Base-by-base conservation (phyloP, 352 stramenopile species). In the Pythium monospermum region DNA sequence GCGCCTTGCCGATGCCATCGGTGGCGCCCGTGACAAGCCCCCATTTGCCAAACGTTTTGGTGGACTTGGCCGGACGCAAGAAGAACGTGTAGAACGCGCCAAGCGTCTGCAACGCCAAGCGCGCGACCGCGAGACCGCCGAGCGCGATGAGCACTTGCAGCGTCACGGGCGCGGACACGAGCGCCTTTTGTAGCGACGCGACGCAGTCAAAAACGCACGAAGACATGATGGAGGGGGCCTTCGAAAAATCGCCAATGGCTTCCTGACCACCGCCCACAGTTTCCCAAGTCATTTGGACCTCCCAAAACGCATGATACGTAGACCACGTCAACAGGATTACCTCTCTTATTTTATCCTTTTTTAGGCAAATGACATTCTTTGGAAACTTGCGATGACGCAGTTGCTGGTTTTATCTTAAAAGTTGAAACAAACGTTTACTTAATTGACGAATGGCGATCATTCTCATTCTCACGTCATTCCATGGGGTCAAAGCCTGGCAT, bases 11-110 rank as follows among this genome's bases (percentile, higher is more conserved):
- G 56, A 96, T 96, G 60, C 89, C 89, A 56, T 96, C 87, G n/a
- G 85, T 99, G 32, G 95, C 96, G 46, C 96, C 97, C 35, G 96
- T 99, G 41, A 99, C 83, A 35, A 99, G 85, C 27, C 93, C 96
- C 94, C 97, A 99, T 69, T 97, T 77, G 47, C 97, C 97, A 53
- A 98, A 97, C 62, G 83, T 84, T 55, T 90, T 96, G 38, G 98
- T 64, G 61, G 96, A 87, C 61, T 97, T 97, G 39, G 76, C 78
- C 33, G 92, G 94, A 21, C 95, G 94, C 38, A 99, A 58, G 71
- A 98, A 98, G 67, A 90, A 91, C 46, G 66, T 59, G 64, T 87
- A 94, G 57, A 90, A 43, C 35, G 61, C 68, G 4, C 54, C 58
- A 18, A 88, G 21, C 23, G 87, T 27, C 48, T 69, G 62, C 37